Base-by-base conservation (phyloP, 1,139 yeast species). In the Kodamaea ohmeri region DNA sequence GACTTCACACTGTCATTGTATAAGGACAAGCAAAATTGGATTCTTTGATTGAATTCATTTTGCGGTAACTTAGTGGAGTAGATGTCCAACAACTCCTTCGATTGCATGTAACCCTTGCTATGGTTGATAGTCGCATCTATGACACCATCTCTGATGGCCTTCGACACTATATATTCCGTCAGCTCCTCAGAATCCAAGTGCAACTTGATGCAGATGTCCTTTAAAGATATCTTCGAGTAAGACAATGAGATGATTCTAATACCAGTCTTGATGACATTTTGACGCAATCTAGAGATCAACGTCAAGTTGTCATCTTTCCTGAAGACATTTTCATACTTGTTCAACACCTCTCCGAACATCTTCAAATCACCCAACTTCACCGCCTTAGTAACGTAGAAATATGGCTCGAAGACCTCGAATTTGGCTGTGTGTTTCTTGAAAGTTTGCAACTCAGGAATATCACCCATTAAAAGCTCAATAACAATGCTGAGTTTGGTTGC, bases 261-360 rank as follows among this genome's bases (percentile, higher is more conserved):
- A 54, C 98, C 99, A 1, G 99, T 90, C 66, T 92, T 94, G 63
- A 94, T 92, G 46, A 94, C 99, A 60, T 92, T 94, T 58, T 95
- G 96, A 60, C 97, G 85, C 53, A 94, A 75, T 57, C 98, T 79
- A 36, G 88, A 74, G 36, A 94, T 94, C 52, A 94, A 74, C 22
- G 89, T 86, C 58, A 80, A 87, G 51, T 83, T 87, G 40, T 86
- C 90, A 61, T 94, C 98, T 42, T 70, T 75, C 52, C 80, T 73
- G 52, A 90, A 79, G 31, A 64, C 69, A 1, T 63, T 64, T 49
- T 82, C 86, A 57, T 82, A 83, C 51, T 78, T 76, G 33, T 71
- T 65, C 50, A 90, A 71, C n/a, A 87, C 84, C 37, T 80, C 76
- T 34, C 85, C 80, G 61, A 94, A 94, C 46, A 84, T 72, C 46